A percentile compares a stretch with the other conserved stretches of the same genome.
Conservation (phyloP, 2,329 filamentous ascomycete species). For the Cladobotryum mycophilum region DNA sequence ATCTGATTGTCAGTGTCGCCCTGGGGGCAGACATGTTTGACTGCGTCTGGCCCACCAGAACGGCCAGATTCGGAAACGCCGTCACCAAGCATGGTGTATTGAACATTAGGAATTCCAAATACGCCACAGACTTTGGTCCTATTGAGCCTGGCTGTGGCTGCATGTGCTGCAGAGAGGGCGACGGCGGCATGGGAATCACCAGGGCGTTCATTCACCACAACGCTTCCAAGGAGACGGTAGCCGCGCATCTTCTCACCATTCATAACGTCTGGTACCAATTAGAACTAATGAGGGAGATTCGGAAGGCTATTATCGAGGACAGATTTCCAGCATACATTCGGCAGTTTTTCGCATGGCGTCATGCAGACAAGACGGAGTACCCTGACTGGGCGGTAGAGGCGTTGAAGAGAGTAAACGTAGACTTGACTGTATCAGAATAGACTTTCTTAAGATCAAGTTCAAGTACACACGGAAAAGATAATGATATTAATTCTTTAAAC, state of each 20-base stretch:
- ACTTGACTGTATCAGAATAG: slow-evolving; percentile 33
- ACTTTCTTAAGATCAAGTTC: neutral
- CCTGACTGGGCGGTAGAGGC: slow-evolving; percentile 82
- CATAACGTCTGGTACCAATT: slow-evolving; percentile 95
- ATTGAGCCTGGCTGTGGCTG: slow-evolving; percentile 81
- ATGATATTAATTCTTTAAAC: neutral
- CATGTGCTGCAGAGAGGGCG: slow-evolving; percentile 61
- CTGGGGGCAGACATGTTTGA: slow-evolving; percentile 99
- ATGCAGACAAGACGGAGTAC: slow-evolving; percentile 57
- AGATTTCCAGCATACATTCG: slow-evolving; percentile 71
- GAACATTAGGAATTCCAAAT: slow-evolving; percentile 73
- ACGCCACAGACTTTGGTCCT: slow-evolving; percentile 72
- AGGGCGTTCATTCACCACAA: slow-evolving; percentile 88
- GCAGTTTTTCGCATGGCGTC: slow-evolving; percentile 70
- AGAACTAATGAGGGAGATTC: slow-evolving; percentile 68
- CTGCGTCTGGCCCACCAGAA: slow-evolving; percentile 96
- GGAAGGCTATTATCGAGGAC: slow-evolving; percentile 76
- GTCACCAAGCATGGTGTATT: slow-evolving; percentile 76
- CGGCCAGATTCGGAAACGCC: slow-evolving; percentile 92
- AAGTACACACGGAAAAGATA: neutral
- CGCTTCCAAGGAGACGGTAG: slow-evolving; percentile 88
- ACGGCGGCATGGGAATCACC: slow-evolving; percentile 74
- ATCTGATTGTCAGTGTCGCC: slow-evolving; percentile 86
- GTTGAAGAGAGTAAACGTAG: slow-evolving; percentile 70
- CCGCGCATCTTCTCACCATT: slow-evolving; percentile 77